Evolutionary conservation across 805 yeast species (phyloP), one percentile per base, ranked within the genome.

Genomic region (Ogataea populi-albae): DNA sequence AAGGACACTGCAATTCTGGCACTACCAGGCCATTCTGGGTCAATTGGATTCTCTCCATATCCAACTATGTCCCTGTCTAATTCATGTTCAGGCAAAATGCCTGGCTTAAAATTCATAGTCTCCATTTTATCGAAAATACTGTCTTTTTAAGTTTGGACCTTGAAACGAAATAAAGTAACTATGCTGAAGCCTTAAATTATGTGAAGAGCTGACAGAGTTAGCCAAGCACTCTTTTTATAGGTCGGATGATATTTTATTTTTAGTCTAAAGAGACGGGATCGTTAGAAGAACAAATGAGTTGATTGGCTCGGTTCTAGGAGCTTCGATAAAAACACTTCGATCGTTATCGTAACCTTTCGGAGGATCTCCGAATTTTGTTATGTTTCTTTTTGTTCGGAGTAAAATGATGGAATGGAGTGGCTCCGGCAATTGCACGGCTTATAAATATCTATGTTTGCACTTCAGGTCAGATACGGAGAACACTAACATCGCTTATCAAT

Each of bases 11-110:
- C 59, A 18, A 52, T 41, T 23, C 40, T 48, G 15, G 46, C 43
- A 12, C 37, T 36, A 26, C 46, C 38, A 4, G 59, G 59, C 59
- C 59, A 54, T 33, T 49, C 35, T 17, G 50, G 44, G 25, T 52
- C 50, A 17, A 52, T 32, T 10, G 54, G 46, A 23, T 34, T 31
- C 31, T 52, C 57, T 10, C 59, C 59, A 33, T 54, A 54, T 6
- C 59, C 59, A 1, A 27, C 37, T 15, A 43, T 11, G 27, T 46
- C 44, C 26, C 48, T 34, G 12, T 30, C 31, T 10, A 35, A 34
- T 23, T 38, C 38, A 22, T 38, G 41, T 15, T 37, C 30, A 30
- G 48, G 45, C 34, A 41, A 22, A 23, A 27, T 26, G 9, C 45
- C 41, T 5, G 41, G 45, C 5, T 9, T 21, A 25, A 27, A 43